A percentile compares a stretch with the other conserved stretches of the same genome.
Evolutionary conservation across 1,284 basidiomycete genomes (phyloP).

Genomic region (Psilocybe mexicana): DNA sequence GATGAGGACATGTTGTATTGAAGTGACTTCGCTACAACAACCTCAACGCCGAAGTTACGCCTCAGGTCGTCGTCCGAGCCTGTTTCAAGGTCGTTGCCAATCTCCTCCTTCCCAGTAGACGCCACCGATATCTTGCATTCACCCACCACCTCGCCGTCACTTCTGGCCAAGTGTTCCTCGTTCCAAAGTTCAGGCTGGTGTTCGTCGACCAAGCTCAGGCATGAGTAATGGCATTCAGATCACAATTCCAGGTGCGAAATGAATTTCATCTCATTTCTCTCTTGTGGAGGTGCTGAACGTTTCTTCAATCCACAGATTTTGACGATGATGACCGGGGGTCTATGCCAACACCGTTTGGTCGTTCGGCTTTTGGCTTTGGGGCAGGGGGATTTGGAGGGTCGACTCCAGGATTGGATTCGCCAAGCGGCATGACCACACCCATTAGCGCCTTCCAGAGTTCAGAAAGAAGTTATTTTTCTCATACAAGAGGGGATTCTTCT

Average conservation of each 20-base stretch:
- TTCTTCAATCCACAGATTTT: slow-evolving; percentile 48
- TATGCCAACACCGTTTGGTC: slow-evolving; percentile 65
- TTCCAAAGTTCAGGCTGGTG: slow-evolving; percentile 10
- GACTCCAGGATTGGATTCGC: slow-evolving; percentile 62
- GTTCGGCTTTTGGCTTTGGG: slow-evolving; percentile 46
- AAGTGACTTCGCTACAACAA: background rate
- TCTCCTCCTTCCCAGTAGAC: background rate
- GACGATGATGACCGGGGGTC: slow-evolving; percentile 70
- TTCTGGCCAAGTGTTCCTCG: slow-evolving; percentile 29
- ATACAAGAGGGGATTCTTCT: slow-evolving; percentile 73
- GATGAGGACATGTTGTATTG: background rate
- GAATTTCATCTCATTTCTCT: background rate
- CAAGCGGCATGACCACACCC: slow-evolving; percentile 49
- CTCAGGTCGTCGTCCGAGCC: background rate
- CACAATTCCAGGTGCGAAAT: slow-evolving; percentile 70
- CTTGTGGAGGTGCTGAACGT: slow-evolving; percentile 3
- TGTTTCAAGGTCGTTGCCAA: background rate
- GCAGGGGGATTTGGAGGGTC: slow-evolving; percentile 38
- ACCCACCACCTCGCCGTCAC: slow-evolving; percentile 16
- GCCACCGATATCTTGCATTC: background rate
- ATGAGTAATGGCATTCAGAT: slow-evolving; percentile 70
- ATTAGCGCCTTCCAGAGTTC: slow-evolving; percentile 39
- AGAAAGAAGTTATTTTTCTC: slow-evolving; percentile 66
- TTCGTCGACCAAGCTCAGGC: slow-evolving; percentile 8
- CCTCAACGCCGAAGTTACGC: background rate